Conservation (phyloP, 495 filamentous ascomycete species). For the Symbiotaphrina buchneri region DNA sequence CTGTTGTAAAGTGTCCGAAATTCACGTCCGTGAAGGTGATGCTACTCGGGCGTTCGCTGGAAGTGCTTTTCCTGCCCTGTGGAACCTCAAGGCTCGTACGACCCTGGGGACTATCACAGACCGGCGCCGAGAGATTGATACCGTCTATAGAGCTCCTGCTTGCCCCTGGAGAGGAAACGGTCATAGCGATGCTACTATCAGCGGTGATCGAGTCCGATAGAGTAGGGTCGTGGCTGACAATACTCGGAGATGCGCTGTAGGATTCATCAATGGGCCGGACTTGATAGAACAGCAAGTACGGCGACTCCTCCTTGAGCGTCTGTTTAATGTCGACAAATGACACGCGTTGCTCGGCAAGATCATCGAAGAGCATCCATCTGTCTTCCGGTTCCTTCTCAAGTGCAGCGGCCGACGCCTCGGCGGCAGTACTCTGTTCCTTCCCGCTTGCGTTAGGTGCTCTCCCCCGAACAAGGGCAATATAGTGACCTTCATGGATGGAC, state of each 20-base stretch:
- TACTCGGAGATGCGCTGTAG: constrained; percentile 28
- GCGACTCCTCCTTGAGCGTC: constrained; percentile 59
- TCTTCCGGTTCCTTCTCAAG: constrained; percentile 31
- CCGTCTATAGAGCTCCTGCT: background rate
- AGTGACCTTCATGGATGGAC: constrained; percentile 81
- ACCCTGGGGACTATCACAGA: constrained; percentile 2
- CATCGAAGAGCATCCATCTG: constrained; percentile 80
- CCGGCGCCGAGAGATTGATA: background rate
- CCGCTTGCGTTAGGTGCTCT: constrained; percentile 20
- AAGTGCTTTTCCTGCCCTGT: too few species aligned
- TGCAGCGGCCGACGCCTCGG: too few species aligned
- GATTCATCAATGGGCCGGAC: constrained; percentile 59
- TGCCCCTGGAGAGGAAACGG: too few species aligned
- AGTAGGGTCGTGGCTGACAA: constrained; percentile 17
- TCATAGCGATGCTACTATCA: background rate
- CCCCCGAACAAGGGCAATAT: constrained; percentile 61
- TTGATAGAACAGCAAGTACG: constrained; percentile 90
- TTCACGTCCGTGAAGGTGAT: too few species aligned
- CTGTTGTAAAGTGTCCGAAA: too few species aligned
- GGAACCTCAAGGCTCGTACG: too few species aligned
- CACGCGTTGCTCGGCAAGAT: constrained; percentile 51
- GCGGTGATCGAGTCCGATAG: constrained; percentile 22
- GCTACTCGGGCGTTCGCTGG: too few species aligned
- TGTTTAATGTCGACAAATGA: constrained; percentile 55
- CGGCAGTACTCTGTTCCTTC: too few species aligned